Evolutionary conservation across 495 filamentous ascomycete species (phyloP).

Genomic region (Apodospora peruviana): DNA sequence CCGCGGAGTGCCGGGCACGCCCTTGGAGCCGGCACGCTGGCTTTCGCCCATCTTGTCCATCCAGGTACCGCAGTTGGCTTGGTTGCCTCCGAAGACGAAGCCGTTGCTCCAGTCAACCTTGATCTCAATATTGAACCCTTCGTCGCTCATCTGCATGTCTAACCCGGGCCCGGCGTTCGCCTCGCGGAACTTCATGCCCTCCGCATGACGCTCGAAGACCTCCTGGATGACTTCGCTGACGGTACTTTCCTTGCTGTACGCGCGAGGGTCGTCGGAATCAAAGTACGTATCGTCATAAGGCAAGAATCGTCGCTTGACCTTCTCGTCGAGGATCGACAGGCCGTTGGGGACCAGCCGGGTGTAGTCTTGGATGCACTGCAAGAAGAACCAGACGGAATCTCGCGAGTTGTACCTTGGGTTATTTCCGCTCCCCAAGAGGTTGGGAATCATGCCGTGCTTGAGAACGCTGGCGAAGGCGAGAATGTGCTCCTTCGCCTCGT

Average conservation of each 20-base stretch:
- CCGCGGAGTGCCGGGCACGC: conserved; percentile 89
- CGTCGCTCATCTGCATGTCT: conserved; percentile 88
- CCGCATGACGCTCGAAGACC: conserved; percentile 82
- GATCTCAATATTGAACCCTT: conserved; percentile 87
- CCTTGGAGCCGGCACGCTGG: conserved; percentile 82
- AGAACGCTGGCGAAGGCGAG: conserved; percentile 92
- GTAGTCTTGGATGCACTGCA: conserved; percentile 94
- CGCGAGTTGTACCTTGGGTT: conserved; percentile 94
- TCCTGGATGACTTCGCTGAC: conserved; percentile 90
- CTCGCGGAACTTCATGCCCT: conserved; percentile 84
- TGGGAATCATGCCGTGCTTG: conserved; percentile 98
- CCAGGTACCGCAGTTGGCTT: conserved; percentile 96
- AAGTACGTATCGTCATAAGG: conserved; percentile 97
- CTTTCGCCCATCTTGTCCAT: conserved; percentile 99
- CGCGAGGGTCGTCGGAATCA: conserved; percentile 66
- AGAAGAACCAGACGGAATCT: conserved; percentile 95
- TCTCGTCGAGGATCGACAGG: conserved; percentile 64
- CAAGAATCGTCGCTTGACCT: conserved; percentile 79
- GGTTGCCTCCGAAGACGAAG: conserved; percentile 88
- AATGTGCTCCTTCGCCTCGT: conserved; percentile 89
- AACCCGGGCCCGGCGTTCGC: conserved; percentile 85
- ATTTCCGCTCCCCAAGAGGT: conserved; percentile 79
- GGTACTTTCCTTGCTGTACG: conserved; percentile 76
- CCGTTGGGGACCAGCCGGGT: conserved; percentile 77
- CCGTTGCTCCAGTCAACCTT: conserved; percentile 90